These are phyloP conservation scores for Solanum sejunctum DNA, from an alignment of 257 asterid genomes.

Conservation along the genomic window DNA sequence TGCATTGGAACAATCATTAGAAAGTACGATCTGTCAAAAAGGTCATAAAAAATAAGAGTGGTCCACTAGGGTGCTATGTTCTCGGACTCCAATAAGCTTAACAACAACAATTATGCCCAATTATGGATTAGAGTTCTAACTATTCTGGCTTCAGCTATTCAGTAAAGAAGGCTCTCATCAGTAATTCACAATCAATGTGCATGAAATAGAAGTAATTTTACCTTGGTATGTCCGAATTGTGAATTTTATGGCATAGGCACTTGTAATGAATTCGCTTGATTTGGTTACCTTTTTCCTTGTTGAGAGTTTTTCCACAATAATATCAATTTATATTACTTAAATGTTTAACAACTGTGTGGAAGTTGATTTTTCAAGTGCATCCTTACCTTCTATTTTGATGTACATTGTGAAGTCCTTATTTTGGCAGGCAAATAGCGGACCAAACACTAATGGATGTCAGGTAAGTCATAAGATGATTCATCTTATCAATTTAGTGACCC, in stretches of 20 bases:
- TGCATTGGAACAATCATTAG: background rate
- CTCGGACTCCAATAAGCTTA: background rate
- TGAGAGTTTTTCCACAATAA: background rate
- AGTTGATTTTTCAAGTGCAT: background rate
- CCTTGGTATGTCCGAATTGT: background rate
- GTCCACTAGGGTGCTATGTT: background rate
- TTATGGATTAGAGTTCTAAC: background rate
- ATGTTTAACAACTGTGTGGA: background rate
- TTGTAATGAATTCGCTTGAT: background rate
- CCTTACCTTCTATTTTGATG: background rate
- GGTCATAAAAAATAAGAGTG: background rate
- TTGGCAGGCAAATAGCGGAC: conserved; percentile 94
- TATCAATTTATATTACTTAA: background rate
- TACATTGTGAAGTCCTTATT: background rate
- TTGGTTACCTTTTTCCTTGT: background rate
- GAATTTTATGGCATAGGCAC: background rate
- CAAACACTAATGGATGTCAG: conserved; percentile 84
- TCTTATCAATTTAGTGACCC: background rate
- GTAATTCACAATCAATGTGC: background rate
- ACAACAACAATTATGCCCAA: background rate
- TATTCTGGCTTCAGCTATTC: background rate
- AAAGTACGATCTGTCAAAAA: background rate
- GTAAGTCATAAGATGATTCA: conserved; percentile 22
- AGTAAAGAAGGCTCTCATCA: background rate
- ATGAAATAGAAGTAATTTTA: background rate